Conservation (phyloP, 2,329 filamentous ascomycete species). For the Aspergillus sp. region DNA sequence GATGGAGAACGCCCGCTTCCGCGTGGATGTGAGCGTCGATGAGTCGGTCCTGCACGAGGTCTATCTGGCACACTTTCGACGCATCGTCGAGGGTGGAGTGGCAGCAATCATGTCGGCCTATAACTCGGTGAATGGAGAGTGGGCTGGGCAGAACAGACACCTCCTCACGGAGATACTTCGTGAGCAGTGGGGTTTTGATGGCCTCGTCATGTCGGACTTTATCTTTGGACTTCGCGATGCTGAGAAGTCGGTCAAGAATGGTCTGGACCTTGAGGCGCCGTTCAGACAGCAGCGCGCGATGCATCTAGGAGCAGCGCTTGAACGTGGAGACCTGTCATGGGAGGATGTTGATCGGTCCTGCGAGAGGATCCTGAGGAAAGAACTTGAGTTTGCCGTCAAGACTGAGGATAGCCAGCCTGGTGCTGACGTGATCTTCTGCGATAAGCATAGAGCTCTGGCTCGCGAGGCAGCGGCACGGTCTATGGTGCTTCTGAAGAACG, state of each 20-base stretch:
- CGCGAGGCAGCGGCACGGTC: constrained; percentile 4
- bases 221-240: constrained; percentile 12
- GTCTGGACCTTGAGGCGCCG: constrained; percentile 12
- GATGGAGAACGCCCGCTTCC: constrained; percentile 29
- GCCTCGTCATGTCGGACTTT: constrained; percentile 12
- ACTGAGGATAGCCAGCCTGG: constrained; percentile 3
- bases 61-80: constrained; percentile 15
- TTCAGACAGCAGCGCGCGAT: constrained; percentile 9
- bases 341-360: neutral
- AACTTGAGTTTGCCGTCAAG: neutral
- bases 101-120: constrained; percentile 11
- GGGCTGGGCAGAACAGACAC: constrained; percentile 8
- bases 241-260: constrained; percentile 5
- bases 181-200: constrained; percentile 8
- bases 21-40: constrained; percentile 24
- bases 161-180: constrained; percentile 9
- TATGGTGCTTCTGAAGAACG: constrained; percentile 8
- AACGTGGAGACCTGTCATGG: constrained; percentile 2
- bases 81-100: constrained; percentile 9
- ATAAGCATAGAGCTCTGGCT: constrained; percentile 1
- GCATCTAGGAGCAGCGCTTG: neutral
- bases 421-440: constrained; percentile 1
- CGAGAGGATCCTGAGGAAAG: constrained; percentile 3
- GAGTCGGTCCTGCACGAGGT: constrained; percentile 26
- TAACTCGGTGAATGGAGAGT: constrained; percentile 12